Conservation (phyloP, 2,329 filamentous ascomycete genomes). For the Aspergillus ruber region DNA sequence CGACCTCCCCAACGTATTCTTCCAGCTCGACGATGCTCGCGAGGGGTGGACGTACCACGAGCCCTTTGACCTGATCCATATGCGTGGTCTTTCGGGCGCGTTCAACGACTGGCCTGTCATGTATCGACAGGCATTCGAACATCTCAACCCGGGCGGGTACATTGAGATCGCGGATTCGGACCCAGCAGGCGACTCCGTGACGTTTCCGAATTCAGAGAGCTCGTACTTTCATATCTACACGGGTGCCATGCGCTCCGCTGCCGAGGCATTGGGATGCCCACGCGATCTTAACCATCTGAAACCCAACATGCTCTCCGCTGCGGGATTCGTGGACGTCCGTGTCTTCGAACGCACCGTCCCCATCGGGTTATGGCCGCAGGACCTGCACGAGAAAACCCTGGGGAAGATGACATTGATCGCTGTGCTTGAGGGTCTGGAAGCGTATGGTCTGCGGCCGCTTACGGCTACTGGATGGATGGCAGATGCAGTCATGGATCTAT, state of each 20-base stretch:
- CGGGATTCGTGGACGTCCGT: slow-evolving; percentile 40
- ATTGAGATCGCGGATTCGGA: slow-evolving; percentile 43
- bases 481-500: slow-evolving; percentile 30
- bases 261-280: slow-evolving; percentile 34
- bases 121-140: slow-evolving; percentile 41
- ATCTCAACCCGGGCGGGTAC: slow-evolving; percentile 41
- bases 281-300: slow-evolving; percentile 40
- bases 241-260: slow-evolving; percentile 31
- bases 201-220: slow-evolving; percentile 14
- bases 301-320: slow-evolving; percentile 32
- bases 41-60: slow-evolving; percentile 44
- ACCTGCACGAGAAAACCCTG: slow-evolving; percentile 27
- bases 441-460: slow-evolving; percentile 29
- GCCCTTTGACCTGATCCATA: slow-evolving; percentile 45
- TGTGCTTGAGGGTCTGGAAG: slow-evolving; percentile 35
- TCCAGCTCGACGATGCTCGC: slow-evolving; percentile 46
- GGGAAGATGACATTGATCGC: slow-evolving; percentile 39
- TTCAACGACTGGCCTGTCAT: slow-evolving; percentile 43
- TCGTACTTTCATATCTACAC: slow-evolving; percentile 30
- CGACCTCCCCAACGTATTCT: slow-evolving; percentile 37
- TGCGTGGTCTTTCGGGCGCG: slow-evolving; percentile 43
- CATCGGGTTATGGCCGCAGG: slow-evolving; percentile 32
- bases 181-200: slow-evolving; percentile 20
- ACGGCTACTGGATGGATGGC: slow-evolving; percentile 29
- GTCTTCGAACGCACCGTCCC: slow-evolving; percentile 33